phyloP scores from a whole-genome alignment of 768 basidiomycete genomes.

The Auriscalpium orientale region DNA sequence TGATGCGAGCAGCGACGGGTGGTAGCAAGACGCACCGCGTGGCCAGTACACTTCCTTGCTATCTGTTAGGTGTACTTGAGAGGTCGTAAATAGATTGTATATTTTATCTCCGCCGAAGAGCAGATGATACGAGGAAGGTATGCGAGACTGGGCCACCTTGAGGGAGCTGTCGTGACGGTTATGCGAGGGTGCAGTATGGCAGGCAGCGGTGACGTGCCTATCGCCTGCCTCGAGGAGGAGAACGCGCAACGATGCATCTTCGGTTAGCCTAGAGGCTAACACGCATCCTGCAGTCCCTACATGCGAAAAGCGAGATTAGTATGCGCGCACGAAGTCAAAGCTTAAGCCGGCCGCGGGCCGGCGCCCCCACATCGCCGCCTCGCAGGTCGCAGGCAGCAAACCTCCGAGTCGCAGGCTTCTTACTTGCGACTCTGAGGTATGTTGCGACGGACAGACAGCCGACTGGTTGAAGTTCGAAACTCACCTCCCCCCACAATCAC shows the following conservation, averaged over 20 bases:
- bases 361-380: too few species aligned
- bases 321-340: neutral
- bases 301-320: neutral
- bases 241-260: conserved; percentile 46
- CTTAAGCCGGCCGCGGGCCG: neutral
- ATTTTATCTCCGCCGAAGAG: conserved; percentile 43
- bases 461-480: neutral
- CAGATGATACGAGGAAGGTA: conserved; percentile 12
- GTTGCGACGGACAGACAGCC: neutral
- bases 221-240: conserved; percentile 52
- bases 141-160: conserved; percentile 8
- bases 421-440: too few species aligned
- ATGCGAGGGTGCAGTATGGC: neutral
- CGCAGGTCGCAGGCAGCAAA: too few species aligned
- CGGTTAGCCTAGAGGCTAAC: conserved; percentile 49
- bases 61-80: conserved; percentile 42
- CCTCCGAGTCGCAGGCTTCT: too few species aligned
- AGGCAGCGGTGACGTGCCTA: conserved; percentile 34
- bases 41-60: conserved; percentile 49
- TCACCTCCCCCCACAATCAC: conserved; percentile 32
- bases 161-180: neutral
- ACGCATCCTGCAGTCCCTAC: conserved; percentile 57
- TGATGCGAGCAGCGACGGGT: too few species aligned
- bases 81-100: conserved; percentile 49
- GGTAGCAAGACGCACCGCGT: conserved; percentile 36